Evolutionary conservation across 768 basidiomycete species (phyloP).

Genomic region (Phaffia tasmanica): DNA sequence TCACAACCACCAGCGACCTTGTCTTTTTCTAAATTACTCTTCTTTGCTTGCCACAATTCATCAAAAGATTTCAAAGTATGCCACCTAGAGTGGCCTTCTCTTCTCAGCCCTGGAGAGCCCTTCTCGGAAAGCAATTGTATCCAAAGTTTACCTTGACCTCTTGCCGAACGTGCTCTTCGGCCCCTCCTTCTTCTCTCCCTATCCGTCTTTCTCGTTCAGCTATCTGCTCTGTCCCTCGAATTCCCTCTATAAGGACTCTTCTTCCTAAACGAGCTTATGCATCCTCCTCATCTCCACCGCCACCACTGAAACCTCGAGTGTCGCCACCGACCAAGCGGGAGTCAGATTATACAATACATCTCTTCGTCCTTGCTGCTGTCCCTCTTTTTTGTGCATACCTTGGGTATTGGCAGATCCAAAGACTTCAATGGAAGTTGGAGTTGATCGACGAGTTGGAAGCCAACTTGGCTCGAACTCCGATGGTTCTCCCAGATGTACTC

Average conservation of each 20-base stretch:
- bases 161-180: neutral
- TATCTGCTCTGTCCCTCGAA: neutral
- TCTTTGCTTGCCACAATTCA: neutral
- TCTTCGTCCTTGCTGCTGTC: slow-evolving; percentile 58
- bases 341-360: slow-evolving; percentile 1
- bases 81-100: neutral
- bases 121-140: neutral
- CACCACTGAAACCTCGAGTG: neutral
- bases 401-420: slow-evolving; percentile 86
- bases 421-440: slow-evolving; percentile 86
- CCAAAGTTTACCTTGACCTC: neutral
- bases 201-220: neutral
- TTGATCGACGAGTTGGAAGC: slow-evolving; percentile 88
- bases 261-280: neutral
- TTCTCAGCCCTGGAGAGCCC: neutral
- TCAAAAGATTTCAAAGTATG: neutral
- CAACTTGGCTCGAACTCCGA: slow-evolving; percentile 67
- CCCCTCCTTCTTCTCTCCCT: neutral
- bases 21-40: neutral
- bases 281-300: slow-evolving; percentile 1
- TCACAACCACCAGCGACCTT: neutral
- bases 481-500: slow-evolving; percentile 67
- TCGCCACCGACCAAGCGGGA: slow-evolving; percentile 19
- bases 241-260: neutral
- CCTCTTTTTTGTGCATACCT: slow-evolving; percentile 82